phyloP scores from a whole-genome alignment of 495 filamentous ascomycete species.

The Aspergillus bridgeri region DNA sequence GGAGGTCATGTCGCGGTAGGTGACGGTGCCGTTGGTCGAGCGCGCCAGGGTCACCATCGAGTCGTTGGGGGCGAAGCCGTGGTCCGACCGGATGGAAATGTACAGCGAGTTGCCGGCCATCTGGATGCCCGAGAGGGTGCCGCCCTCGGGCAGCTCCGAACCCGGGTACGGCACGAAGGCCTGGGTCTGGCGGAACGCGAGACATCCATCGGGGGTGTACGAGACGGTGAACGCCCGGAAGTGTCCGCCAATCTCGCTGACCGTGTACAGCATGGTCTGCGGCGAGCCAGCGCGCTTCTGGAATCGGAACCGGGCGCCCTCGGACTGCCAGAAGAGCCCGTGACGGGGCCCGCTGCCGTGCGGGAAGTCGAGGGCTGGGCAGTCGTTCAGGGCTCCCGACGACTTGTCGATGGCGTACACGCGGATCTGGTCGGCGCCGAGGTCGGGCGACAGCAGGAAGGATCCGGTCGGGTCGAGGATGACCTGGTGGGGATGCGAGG shows the following conservation, averaged over 20 bases:
- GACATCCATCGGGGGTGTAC: slow-evolving; percentile 45
- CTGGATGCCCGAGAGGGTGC: slow-evolving; percentile 38
- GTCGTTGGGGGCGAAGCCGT: slow-evolving; percentile 31
- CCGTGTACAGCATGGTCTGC: slow-evolving; percentile 50
- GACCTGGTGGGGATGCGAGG: slow-evolving; percentile 67
- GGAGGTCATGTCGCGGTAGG: slow-evolving; percentile 47
- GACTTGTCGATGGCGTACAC: slow-evolving; percentile 53
- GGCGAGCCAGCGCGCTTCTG: not conserved
- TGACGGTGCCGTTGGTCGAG: slow-evolving; percentile 44
- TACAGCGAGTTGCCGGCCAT: slow-evolving; percentile 27
- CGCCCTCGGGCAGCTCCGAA: slow-evolving; percentile 25
- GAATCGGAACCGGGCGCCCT: not conserved
- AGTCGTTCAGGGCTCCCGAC: slow-evolving; percentile 28
- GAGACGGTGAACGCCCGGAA: slow-evolving; percentile 56
- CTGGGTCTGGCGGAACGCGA: slow-evolving; percentile 37
- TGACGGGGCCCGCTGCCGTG: slow-evolving; percentile 67
- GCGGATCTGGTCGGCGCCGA: slow-evolving; percentile 68
- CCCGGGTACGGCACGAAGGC: slow-evolving; percentile 29
- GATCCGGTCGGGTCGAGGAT: slow-evolving; percentile 65
- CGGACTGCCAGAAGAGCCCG: slow-evolving; percentile 50
- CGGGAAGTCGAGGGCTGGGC: slow-evolving; percentile 27
- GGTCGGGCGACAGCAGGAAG: slow-evolving; percentile 65
- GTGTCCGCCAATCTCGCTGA: slow-evolving; percentile 58
- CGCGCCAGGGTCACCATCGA: slow-evolving; percentile 34
- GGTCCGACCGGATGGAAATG: slow-evolving; percentile 44